Evolutionary conservation across 179 eudicot genomes (phyloP).

Genomic region (Sideroxylon spinosum): DNA sequence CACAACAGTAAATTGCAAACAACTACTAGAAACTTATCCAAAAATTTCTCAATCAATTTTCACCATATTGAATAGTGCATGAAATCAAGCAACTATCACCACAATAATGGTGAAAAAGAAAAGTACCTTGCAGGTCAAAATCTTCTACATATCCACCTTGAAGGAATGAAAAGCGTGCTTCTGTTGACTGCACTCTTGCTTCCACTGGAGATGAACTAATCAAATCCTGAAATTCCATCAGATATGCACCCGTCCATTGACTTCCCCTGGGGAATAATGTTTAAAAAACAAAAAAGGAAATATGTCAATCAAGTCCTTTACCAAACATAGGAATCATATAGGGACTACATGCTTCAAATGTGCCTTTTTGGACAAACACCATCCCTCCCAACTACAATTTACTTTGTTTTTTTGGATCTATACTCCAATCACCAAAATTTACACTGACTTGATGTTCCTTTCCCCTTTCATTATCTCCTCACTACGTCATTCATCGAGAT

Average conservation of each 20-base stretch:
- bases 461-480: not conserved
- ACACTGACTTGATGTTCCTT: not conserved
- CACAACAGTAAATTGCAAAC: no score
- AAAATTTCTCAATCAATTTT: no score
- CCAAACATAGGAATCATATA: not conserved
- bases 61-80: no score
- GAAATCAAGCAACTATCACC: no score
- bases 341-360: not conserved
- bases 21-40: no score
- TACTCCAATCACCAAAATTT: not conserved
- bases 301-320: slow-evolving; percentile 1
- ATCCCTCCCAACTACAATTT: not conserved
- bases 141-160: slow-evolving; percentile 89
- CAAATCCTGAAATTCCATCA: slow-evolving; percentile 65
- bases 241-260: slow-evolving; percentile 88
- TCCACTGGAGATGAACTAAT: slow-evolving; percentile 41
- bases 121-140: slow-evolving; percentile 35
- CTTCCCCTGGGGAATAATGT: slow-evolving; percentile 52
- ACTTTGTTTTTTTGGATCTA: not conserved
- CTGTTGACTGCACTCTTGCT: slow-evolving; percentile 30
- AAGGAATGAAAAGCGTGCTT: slow-evolving; percentile 84
- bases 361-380: not conserved
- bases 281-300: not conserved
- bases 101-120: not conserved
- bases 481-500: no score